phyloP scores from a whole-genome alignment of 768 basidiomycete species.

The Amanita muscaria region DNA sequence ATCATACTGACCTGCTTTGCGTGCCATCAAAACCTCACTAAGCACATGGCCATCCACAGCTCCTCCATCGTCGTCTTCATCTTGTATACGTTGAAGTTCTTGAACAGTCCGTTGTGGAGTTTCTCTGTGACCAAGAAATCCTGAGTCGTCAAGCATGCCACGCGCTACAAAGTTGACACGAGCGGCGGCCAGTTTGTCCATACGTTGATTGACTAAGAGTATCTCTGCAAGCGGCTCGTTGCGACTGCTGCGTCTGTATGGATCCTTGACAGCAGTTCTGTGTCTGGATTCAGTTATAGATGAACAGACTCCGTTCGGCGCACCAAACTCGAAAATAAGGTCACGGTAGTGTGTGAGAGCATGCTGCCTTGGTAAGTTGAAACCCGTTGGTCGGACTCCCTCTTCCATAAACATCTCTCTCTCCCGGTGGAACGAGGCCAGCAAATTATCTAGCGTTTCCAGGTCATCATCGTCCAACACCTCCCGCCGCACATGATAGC shows the following conservation, averaged over 20 bases:
- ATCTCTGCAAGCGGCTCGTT: constrained; percentile 9
- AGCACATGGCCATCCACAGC: not conserved
- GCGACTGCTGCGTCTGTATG: constrained; percentile 2
- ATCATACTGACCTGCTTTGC: constrained; percentile 5
- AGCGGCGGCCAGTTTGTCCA: constrained; percentile 10
- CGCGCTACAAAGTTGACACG: constrained; percentile 1
- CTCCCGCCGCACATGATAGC: constrained; percentile 12
- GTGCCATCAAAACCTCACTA: constrained; percentile 9
- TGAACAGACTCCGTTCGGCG: constrained; percentile 12
- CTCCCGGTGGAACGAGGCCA: not conserved
- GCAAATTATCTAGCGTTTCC: constrained; percentile 2
- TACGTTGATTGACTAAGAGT: constrained; percentile 7
- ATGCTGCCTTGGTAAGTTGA: constrained; percentile 8
- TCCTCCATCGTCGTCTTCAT: not conserved
- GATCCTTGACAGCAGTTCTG: constrained; percentile 7
- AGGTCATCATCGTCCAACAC: too few species aligned
- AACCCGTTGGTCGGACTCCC: constrained; percentile 4
- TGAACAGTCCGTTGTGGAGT: too few species aligned
- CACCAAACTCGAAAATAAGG: constrained; percentile 6
- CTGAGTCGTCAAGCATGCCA: not conserved
- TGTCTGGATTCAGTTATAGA: constrained; percentile 4
- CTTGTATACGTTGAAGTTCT: not conserved
- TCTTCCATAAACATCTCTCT: constrained; percentile 16
- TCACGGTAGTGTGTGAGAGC: constrained; percentile 8
- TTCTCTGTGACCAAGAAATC: not conserved